Percentiles rank a stretch among this genome's conserved stretches.
Conservation (phyloP, 768 basidiomycete genomes). For the Podaxis sp. region DNA sequence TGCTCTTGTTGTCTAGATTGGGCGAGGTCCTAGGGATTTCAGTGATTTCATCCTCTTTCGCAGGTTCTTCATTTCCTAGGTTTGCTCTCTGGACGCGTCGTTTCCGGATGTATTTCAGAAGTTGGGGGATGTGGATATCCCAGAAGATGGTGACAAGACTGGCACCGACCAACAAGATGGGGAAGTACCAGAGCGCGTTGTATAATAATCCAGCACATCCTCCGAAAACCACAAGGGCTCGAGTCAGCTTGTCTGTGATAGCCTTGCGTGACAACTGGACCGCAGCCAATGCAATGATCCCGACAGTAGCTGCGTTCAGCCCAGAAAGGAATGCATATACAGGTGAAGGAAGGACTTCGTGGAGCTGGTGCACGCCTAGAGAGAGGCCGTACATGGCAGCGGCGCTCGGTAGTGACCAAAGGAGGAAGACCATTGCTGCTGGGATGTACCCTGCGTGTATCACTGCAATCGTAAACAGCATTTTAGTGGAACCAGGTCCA, state of each 20-base stretch:
- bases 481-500: slow-evolving; percentile 44
- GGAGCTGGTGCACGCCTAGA: slow-evolving; percentile 38
- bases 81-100: background rate
- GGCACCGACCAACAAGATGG: slow-evolving; percentile 36
- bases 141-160: slow-evolving; percentile 35
- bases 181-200: slow-evolving; percentile 49
- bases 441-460: slow-evolving; percentile 37
- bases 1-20: slow-evolving; percentile 9
- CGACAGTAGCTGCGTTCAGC: slow-evolving; percentile 50
- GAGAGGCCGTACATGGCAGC: slow-evolving; percentile 42
- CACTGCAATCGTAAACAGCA: slow-evolving; percentile 42
- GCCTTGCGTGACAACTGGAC: slow-evolving; percentile 40
- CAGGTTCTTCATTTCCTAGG: background rate
- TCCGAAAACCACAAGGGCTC: slow-evolving; percentile 35
- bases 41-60: background rate
- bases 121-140: slow-evolving; percentile 26
- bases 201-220: slow-evolving; percentile 47
- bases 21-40: background rate
- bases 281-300: slow-evolving; percentile 48
- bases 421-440: slow-evolving; percentile 35
- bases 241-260: slow-evolving; percentile 40
- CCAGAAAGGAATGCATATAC: slow-evolving; percentile 50
- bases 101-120: background rate
- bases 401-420: slow-evolving; percentile 46
- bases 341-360: slow-evolving; percentile 35